phyloP scores from a whole-genome alignment of 2,329 filamentous ascomycete species.

The Exophiala calicioides region DNA sequence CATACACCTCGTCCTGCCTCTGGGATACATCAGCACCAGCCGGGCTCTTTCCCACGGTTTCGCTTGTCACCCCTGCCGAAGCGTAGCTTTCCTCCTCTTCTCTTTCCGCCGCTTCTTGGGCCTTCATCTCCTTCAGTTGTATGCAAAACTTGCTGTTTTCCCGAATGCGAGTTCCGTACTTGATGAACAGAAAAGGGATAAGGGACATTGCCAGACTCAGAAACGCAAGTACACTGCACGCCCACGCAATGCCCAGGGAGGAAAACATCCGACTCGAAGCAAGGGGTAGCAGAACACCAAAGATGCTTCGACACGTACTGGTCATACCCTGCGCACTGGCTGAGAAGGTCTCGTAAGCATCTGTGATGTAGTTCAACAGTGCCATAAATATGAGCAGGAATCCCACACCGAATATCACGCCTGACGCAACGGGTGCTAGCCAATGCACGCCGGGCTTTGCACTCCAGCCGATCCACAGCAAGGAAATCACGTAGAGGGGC shows the following conservation, averaged over 20 bases:
- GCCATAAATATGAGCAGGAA: slow-evolving; percentile 65
- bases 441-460: slow-evolving; percentile 38
- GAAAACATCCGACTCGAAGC: slow-evolving; percentile 42
- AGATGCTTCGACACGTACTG: slow-evolving; percentile 51
- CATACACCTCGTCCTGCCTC: too few species aligned
- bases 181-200: slow-evolving; percentile 47
- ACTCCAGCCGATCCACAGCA: slow-evolving; percentile 51
- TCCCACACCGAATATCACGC: slow-evolving; percentile 62
- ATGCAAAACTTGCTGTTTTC: slow-evolving; percentile 46
- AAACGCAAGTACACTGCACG: slow-evolving; percentile 44
- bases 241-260: slow-evolving; percentile 44
- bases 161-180: slow-evolving; percentile 42
- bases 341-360: slow-evolving; percentile 67
- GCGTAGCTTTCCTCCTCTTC: slow-evolving; percentile 16
- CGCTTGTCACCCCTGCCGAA: too few species aligned
- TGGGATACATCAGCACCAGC: too few species aligned
- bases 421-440: slow-evolving; percentile 58
- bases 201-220: slow-evolving; percentile 40
- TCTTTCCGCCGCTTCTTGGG: slow-evolving; percentile 34
- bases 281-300: slow-evolving; percentile 60
- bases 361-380: slow-evolving; percentile 64
- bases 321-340: slow-evolving; percentile 58
- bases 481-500: slow-evolving; percentile 57
- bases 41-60: too few species aligned
- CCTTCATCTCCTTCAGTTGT: slow-evolving; percentile 40